Conservation (phyloP, 2,329 filamentous ascomycete species). For the Malbranchea cinnamomea region DNA sequence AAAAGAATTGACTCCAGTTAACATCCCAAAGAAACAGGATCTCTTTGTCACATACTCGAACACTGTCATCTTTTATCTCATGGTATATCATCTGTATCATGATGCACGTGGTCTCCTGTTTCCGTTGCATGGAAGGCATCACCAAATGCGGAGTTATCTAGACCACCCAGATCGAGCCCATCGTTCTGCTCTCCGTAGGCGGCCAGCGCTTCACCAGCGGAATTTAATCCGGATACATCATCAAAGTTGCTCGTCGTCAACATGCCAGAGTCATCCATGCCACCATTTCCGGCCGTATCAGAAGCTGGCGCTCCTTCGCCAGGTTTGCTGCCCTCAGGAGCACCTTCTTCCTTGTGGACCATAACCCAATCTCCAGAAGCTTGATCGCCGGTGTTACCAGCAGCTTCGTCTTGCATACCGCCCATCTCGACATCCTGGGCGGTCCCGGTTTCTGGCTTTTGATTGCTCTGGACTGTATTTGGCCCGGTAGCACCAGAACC, state of each 20-base stretch:
- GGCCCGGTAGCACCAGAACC: no score
- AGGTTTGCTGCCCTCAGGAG: constrained; percentile 9
- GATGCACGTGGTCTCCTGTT: constrained; percentile 22
- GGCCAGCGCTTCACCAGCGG: constrained; percentile 55
- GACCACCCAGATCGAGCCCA: constrained; percentile 40
- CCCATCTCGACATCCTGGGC: constrained; percentile 40
- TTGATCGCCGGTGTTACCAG: constrained; percentile 30
- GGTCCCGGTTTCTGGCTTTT: neutral
- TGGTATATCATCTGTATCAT: constrained; percentile 27
- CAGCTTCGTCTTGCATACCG: constrained; percentile 36
- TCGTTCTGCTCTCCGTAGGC: constrained; percentile 48
- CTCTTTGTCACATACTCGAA: constrained; percentile 4
- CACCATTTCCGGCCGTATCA: constrained; percentile 12
- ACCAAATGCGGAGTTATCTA: constrained; percentile 70
- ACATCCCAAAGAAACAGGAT: no score
- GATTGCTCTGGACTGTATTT: neutral
- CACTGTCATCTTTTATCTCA: constrained; percentile 10
- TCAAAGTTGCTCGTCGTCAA: constrained; percentile 25
- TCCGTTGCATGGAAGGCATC: constrained; percentile 58
- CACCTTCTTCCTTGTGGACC: constrained; percentile 44
- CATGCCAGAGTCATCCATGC: constrained; percentile 14
- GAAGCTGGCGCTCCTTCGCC: constrained; percentile 15
- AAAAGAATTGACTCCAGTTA: no score
- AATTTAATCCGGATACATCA: constrained; percentile 39
- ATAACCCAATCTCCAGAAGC: constrained; percentile 71